phyloP scores from a whole-genome alignment of 169 alveolate species.

The Eimeria maxima region DNA sequence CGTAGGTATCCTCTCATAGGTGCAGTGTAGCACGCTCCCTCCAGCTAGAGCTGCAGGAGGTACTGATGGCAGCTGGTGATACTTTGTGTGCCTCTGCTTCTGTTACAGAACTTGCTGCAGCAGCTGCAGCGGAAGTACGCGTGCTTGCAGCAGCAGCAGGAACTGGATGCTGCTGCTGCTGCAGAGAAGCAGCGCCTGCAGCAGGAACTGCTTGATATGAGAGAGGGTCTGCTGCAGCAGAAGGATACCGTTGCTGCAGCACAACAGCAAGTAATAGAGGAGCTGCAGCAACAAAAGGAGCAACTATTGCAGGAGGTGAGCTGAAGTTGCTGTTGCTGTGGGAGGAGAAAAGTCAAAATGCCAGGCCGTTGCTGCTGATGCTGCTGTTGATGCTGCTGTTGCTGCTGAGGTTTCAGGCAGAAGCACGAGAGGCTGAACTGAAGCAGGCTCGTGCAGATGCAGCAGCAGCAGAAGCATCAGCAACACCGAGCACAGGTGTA shows the following conservation, averaged over 20 bases:
- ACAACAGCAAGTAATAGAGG: background rate
- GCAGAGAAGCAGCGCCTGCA: conserved; percentile 66
- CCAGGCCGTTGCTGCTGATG: background rate
- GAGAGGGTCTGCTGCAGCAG: conserved; percentile 67
- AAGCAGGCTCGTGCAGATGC: background rate
- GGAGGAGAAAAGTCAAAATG: background rate
- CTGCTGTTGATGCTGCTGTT: too few relatives aligned
- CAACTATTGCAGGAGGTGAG: conserved; percentile 38
- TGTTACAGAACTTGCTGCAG: conserved; percentile 55
- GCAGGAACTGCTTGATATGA: conserved; percentile 58
- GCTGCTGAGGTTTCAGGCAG: too few relatives aligned
- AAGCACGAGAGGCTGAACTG: background rate
- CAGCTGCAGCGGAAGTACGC: conserved; percentile 73
- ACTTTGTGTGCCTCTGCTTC: background rate
- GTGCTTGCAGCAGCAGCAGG: conserved; percentile 50
- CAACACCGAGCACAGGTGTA: conserved; percentile 8
- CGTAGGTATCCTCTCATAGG: background rate
- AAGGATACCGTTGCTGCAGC: conserved; percentile 63
- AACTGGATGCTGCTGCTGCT: conserved; percentile 16
- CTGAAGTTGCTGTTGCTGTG: conserved; percentile 10
- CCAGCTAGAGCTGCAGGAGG: background rate
- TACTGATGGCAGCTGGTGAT: background rate
- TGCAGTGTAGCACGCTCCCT: background rate
- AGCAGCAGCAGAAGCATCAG: conserved; percentile 49
- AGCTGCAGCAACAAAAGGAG: conserved; percentile 72